phyloP scores from a whole-genome alignment of 2,329 filamentous ascomycete species.

The Aspergillus persii region DNA sequence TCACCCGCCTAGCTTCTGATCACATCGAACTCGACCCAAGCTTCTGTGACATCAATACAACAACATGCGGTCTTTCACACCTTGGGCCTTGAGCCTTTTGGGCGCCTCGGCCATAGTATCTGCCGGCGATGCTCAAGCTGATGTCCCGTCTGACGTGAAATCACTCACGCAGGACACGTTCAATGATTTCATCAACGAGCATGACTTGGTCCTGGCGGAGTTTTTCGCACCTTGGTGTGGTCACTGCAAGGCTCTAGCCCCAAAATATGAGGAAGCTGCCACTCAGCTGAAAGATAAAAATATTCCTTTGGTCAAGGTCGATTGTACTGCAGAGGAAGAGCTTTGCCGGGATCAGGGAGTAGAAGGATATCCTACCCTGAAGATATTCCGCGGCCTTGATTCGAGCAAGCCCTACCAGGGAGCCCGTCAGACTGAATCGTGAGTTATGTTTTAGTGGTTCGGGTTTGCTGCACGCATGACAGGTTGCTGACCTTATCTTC shows the following conservation, averaged over 20 bases:
- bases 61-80: slow-evolving; percentile 41
- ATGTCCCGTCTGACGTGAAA: slow-evolving; percentile 68
- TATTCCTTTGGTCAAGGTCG: slow-evolving; percentile 53
- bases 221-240: slow-evolving; percentile 98
- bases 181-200: slow-evolving; percentile 76
- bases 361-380: slow-evolving; percentile 97
- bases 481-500: neutral
- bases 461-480: neutral
- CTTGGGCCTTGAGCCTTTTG: slow-evolving; percentile 40
- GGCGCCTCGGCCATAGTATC: slow-evolving; percentile 36
- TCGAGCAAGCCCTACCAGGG: slow-evolving; percentile 80
- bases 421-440: slow-evolving; percentile 79
- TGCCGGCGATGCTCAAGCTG: slow-evolving; percentile 30
- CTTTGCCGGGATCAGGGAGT: slow-evolving; percentile 89
- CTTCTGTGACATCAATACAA: neutral
- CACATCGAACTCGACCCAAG: neutral
- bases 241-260: slow-evolving; percentile 93
- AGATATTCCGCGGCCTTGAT: slow-evolving; percentile 92
- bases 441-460: slow-evolving; percentile 26
- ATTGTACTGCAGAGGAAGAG: slow-evolving; percentile 92
- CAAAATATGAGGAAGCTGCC: slow-evolving; percentile 51
- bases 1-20: neutral
- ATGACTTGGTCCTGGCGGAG: slow-evolving; percentile 90
- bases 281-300: slow-evolving; percentile 50
- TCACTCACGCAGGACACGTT: slow-evolving; percentile 86